These are phyloP conservation scores for Alternaria sp. DNA, from an alignment of 2,329 filamentous ascomycete genomes.

Conservation along the genomic window DNA sequence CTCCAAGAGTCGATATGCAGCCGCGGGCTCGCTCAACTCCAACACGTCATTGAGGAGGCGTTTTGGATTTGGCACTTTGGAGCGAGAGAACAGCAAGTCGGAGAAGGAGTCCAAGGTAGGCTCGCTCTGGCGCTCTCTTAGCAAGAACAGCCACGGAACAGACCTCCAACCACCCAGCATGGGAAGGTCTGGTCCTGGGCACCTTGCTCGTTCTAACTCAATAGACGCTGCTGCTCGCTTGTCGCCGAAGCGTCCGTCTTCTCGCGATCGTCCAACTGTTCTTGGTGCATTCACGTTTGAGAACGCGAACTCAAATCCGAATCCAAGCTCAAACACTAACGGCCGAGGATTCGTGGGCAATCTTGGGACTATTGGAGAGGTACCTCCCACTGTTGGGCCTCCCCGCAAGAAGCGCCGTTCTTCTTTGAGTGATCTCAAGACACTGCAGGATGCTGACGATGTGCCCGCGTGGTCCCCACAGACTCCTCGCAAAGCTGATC, in stretches of 20 bases:
- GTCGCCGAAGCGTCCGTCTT: slow-evolving; percentile 62
- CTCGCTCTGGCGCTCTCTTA: slow-evolving; percentile 87
- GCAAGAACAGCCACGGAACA: slow-evolving; percentile 69
- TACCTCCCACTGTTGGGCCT: slow-evolving; percentile 50
- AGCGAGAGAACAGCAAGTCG: slow-evolving; percentile 81
- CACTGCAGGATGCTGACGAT: slow-evolving; percentile 67
- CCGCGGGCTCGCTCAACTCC: slow-evolving; percentile 79
- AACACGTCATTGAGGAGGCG: slow-evolving; percentile 88
- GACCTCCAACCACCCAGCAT: slow-evolving; percentile 66
- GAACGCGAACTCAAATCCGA: slow-evolving; percentile 33
- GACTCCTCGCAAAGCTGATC: slow-evolving; percentile 46
- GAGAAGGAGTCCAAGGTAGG: slow-evolving; percentile 73
- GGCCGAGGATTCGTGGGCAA: slow-evolving; percentile 35
- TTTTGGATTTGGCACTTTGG: slow-evolving; percentile 79
- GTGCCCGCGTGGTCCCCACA: slow-evolving; percentile 51
- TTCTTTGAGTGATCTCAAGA: slow-evolving; percentile 86
- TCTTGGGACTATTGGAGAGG: slow-evolving; percentile 63
- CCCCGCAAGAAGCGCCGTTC: slow-evolving; percentile 81
- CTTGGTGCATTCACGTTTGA: slow-evolving; percentile 60
- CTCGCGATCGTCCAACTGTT: slow-evolving; percentile 63
- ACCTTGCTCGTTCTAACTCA: slow-evolving; percentile 75
- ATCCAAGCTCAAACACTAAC: slow-evolving; percentile 45
- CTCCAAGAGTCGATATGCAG: slow-evolving; percentile 66
- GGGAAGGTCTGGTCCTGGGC: slow-evolving; percentile 66
- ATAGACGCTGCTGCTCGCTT: slow-evolving; percentile 73